Base-by-base conservation (phyloP, 148 eudicot genomes). In the Rhododendron simsii region DNA sequence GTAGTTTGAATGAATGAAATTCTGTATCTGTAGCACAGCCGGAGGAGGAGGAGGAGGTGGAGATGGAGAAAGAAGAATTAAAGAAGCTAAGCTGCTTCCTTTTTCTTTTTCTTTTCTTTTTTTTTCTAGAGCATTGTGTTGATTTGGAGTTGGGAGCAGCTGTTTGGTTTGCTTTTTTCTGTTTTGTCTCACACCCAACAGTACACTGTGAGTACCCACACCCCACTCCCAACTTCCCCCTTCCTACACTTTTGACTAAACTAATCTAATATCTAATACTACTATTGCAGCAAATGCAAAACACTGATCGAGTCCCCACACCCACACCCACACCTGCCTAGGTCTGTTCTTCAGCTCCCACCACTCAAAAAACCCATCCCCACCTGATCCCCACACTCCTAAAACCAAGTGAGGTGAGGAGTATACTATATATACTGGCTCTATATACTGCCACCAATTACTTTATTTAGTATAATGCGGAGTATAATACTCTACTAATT, bases 141-240 rank as follows among this genome's bases (percentile, higher is more conserved):
- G 30, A n/a, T 69, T 69, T 69, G 75, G 76, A 30, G 78, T 73
- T 73, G 78, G 78, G 21, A 35, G 78, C 78, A 67, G 73, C 73
- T 67, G 73, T 26, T 67, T 33, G 78, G 3, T 73, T 73, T 73
- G 7, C 77, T 16, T 5, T 75, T 39, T 39, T 75, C 16, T 30
- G 47, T 37, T 75, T 75, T 75, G 47, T 75, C 79, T 35, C 79
- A 37, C 79, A 39, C 79, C 20, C 79, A 18, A 75, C 79, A 75
- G 23, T 20, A 75, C 77, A 33, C 44, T 8, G 21, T 5, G 47
- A 75, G 47, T 20, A 11, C 45, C 79, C 79, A 35, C 79, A 37
- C 79, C 47, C 23, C 79, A 71, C 76, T 71, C 76, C 39, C 76
- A 71, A 13, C 76, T 14, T 30, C 75, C 75, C 39, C 37, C 37